Evolutionary conservation across 2,329 filamentous ascomycete species (phyloP).

Genomic region (Exserohilum turcica): DNA sequence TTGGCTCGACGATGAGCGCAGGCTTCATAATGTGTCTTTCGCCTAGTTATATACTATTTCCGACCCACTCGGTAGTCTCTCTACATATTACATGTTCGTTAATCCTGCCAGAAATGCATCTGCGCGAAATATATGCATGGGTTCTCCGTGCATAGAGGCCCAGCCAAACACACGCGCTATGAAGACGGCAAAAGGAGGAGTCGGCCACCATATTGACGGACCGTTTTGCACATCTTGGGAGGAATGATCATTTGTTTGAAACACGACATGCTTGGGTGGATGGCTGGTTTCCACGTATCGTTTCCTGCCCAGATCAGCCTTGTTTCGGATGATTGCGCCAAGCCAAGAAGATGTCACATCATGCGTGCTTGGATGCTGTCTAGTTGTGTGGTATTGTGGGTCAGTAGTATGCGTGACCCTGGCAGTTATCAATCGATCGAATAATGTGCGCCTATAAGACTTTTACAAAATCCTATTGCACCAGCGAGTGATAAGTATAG

Average conservation of each 20-base stretch:
- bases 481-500: not conserved
- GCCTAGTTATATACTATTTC: conserved; percentile 18
- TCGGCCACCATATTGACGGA: conserved; percentile 15
- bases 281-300: conserved; percentile 15
- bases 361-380: conserved; percentile 3
- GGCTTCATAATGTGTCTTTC: conserved; percentile 7
- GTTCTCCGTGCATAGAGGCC: conserved; percentile 7
- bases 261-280: conserved; percentile 16
- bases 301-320: conserved; percentile 1
- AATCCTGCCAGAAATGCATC: not conserved
- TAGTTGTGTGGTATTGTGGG: not conserved
- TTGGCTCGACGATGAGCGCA: conserved; percentile 25
- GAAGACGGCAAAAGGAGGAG: conserved; percentile 9
- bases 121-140: not conserved
- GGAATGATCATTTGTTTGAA: conserved; percentile 25
- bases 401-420: not conserved
- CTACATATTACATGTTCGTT: not conserved
- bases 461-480: not conserved
- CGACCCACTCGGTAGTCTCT: not conserved
- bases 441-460: not conserved
- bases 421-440: too few relatives aligned
- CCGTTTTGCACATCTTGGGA: conserved; percentile 7
- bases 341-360: conserved; percentile 12
- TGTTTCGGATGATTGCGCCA: conserved; percentile 8
- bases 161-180: conserved; percentile 2